Base-by-base conservation (phyloP, 768 basidiomycete genomes). In the Russula olivacea region DNA sequence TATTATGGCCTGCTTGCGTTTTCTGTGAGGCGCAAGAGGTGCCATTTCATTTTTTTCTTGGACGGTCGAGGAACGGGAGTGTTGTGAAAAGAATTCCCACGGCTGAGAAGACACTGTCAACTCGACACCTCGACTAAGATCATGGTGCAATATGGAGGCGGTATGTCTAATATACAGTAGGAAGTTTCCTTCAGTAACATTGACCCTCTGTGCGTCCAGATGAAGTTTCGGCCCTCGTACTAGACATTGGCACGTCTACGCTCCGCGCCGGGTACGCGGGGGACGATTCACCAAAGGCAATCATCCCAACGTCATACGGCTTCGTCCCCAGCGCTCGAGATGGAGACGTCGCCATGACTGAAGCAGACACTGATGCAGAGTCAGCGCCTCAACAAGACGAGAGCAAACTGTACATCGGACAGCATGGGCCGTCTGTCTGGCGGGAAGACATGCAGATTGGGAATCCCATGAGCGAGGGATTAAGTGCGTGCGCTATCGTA, bases 241-340 rank as follows among this genome's bases (percentile, higher is more conserved):
- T 99, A 41, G 97, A 99, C 77, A 89, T 98, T 72, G 97, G 97
- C 32, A 80, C 90, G 12, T 88, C 89, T 28, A 89, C 93, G 10
- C 77, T 95, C 58, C 87, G 97, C 72, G 93, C 93, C 12, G 97
- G 97, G 58, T 97, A 98, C 74, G 96, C 97, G 12, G 97, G 97
- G 51, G 96, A 98, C 75, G 97, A 98, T 71, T 84, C 89, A 12
- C 97, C 97, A 19, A 92, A 93, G 75, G 89, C 91, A 19, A 86
- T 98, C 65, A 84, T 96, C 66, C 90, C 97, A 9, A 90, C 94
- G 3, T 80, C 84, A 49, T 98, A 93, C 74, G 95, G 95, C 36
- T 94, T 86, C 73, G 81, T 81, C 75, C 61, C 73, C 74, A 48
- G 69, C 70, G 8, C 65, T n/a, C 58, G 73, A 48, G 78, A 84